Base-by-base conservation (phyloP, 2,329 filamentous ascomycete species). In the Huntiella decipiens region DNA sequence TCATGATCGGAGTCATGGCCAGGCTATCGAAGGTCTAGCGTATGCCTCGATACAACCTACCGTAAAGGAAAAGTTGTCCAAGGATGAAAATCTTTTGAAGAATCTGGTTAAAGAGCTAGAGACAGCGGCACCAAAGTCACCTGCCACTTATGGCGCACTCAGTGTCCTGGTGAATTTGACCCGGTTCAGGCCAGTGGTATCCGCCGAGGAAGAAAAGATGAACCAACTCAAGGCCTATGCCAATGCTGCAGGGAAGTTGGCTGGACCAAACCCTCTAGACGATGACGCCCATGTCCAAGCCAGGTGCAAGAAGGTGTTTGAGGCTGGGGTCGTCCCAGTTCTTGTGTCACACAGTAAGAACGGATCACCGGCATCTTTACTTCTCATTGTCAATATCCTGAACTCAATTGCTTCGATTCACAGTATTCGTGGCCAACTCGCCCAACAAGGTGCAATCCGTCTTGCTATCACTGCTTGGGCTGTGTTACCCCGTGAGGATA, bases 191-290 rank as follows among this genome's bases (percentile, higher is more conserved):
- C 86, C 86, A 5, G 66, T 67, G 5, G 67, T 87, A 36, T 79
- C 84, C 0, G 88, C 95, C 52, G 91, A 98, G 60, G 81, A 95
- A 55, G 91, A 88, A 64, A 85, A 83, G 56, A 84, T 98, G 65
- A 74, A 74, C 4, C 83, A 98, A 58, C 71, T 98, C 38, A 95
- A 93, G 65, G 84, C 86, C 2, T 98, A 96, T 55, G 91, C 91
- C 11, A 84, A 93, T 57, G 82, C 85, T 1, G 77, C 78, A 4
- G 86, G 84, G 55, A 73, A 74, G 50, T 57, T 71, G n/a, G 58
- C 67, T 0, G 64, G 69, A 2, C 66, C 71, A 0, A 75, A 87
- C 56, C 73, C 75, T 5, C 66, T 92, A 0, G 79, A 91, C 48
- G 74, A 86, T 50, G 79, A 93, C 48, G 68, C 78, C 2, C 76